These are phyloP conservation scores for Rhizoclosmatium hyalinum DNA, from an alignment of 371 early-diverging fungal species.

Conservation along the genomic window DNA sequence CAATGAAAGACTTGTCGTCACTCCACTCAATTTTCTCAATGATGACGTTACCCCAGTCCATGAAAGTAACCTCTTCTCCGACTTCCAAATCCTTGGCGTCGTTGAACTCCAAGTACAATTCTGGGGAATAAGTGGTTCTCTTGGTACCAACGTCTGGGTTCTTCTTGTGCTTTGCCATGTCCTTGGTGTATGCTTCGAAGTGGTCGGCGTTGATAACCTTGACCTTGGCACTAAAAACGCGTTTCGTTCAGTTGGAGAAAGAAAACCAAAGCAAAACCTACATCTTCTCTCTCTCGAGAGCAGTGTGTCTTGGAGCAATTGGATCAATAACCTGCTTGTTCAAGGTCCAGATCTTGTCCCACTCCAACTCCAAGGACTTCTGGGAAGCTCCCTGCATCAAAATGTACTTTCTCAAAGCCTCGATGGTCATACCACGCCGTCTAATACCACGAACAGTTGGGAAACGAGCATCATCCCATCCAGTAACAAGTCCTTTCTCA, in stretches of 20 bases:
- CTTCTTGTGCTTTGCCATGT: constrained; percentile 93
- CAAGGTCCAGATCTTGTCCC: constrained; percentile 99
- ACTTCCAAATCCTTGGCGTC: constrained; percentile 85
- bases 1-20: constrained; percentile 42
- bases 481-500: constrained; percentile 76
- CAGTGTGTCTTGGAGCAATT: constrained; percentile 90
- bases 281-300: constrained; percentile 73
- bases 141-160: constrained; percentile 93
- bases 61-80: constrained; percentile 96
- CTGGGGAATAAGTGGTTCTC: constrained; percentile 77
- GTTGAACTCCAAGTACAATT: constrained; percentile 85
- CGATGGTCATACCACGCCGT: constrained; percentile 98
- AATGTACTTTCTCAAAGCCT: constrained; percentile 97
- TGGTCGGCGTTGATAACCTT: constrained; percentile 65
- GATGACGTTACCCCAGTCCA: constrained; percentile 99
- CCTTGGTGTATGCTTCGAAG: constrained; percentile 63
- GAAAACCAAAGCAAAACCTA: constrained; percentile 35
- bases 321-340: constrained; percentile 99
- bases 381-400: constrained; percentile 99
- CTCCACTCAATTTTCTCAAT: constrained; percentile 68
- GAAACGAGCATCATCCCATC: constrained; percentile 99
- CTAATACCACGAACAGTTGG: constrained; percentile 99
- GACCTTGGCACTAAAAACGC: constrained; percentile 61
- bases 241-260: neutral
- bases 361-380: constrained; percentile 91